These are phyloP conservation scores for Blastocystis sp. DNA, from an alignment of 352 stramenopile species.

Conservation along the genomic window DNA sequence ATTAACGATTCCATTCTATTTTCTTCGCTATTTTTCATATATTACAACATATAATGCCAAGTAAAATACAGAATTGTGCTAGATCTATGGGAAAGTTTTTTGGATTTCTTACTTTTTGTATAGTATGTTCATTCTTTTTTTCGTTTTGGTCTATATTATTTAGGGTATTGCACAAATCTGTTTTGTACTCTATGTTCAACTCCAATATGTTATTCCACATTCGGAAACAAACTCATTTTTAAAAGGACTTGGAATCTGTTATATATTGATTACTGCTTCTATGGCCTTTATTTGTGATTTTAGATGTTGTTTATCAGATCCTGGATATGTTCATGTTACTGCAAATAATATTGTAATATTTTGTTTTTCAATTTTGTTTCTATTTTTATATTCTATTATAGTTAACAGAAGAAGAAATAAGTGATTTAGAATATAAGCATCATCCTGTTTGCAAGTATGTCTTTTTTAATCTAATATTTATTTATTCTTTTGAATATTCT, in stretches of 20 bases:
- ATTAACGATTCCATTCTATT: constrained; percentile 15
- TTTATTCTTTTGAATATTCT: no score
- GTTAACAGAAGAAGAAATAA: constrained; percentile 42
- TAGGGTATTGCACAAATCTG: constrained; percentile 18
- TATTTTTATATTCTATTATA: no score
- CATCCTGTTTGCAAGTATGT: no score
- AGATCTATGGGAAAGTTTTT: constrained; percentile 7
- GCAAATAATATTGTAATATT: no score
- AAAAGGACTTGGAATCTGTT: no score
- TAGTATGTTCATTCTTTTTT: neutral
- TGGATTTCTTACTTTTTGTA: neutral
- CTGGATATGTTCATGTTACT: constrained; percentile 6
- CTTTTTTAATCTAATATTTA: no score
- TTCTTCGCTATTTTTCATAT: constrained; percentile 6
- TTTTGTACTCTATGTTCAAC: neutral
- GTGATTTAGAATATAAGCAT: no score
- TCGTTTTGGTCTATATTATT: constrained; percentile 27
- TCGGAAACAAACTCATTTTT: no score
- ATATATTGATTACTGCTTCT: no score
- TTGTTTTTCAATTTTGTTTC: no score
- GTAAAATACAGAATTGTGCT: neutral
- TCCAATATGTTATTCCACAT: no score
- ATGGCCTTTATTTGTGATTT: neutral
- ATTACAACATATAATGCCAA: neutral
- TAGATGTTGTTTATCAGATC: constrained; percentile 30